A percentile compares a stretch with the other conserved stretches of the same genome.
phyloP scores from a whole-genome alignment of 2,329 filamentous ascomycete species.

The Lachnellula occidentalis region DNA sequence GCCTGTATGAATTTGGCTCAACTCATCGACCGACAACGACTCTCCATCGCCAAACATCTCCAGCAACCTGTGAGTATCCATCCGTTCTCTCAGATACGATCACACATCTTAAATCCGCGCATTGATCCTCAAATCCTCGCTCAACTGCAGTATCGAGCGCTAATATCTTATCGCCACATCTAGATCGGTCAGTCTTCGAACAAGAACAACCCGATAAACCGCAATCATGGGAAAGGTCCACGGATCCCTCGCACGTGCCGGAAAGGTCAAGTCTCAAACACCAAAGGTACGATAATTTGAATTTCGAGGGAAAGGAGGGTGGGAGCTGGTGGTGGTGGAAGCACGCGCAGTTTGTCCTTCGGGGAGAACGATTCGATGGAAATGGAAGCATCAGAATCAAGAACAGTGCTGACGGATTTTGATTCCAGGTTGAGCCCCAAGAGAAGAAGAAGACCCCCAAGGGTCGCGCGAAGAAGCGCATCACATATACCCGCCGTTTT shows the following conservation, averaged over 20 bases:
- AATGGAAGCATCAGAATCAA: neutral
- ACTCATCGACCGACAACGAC: conserved; percentile 8
- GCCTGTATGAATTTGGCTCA: neutral
- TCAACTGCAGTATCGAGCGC: conserved; percentile 3
- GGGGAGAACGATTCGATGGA: neutral
- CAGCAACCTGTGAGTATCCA: conserved; percentile 16
- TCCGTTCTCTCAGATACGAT: neutral
- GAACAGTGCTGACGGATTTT: conserved; percentile 22
- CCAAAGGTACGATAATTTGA: conserved; percentile 64
- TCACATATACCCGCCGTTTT: conserved; percentile 95
- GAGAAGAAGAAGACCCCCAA: conserved; percentile 98
- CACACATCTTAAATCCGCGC: neutral
- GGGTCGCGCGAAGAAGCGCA: conserved; percentile 95
- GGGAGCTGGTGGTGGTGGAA: conserved; percentile 1
- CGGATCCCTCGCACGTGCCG: conserved; percentile 90
- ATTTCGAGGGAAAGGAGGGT: conserved; percentile 6
- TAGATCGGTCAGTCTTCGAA: conserved; percentile 25
- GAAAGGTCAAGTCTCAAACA: conserved; percentile 97
- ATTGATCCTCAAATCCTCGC: neutral
- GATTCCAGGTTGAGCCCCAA: conserved; percentile 71
- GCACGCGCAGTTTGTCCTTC: neutral
- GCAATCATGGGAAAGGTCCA: conserved; percentile 86
- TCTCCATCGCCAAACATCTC: conserved; percentile 6
- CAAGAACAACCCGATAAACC: conserved; percentile 29
- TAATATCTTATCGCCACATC: conserved; percentile 18